Conservation (phyloP, 306 rosid genomes). For the Prunus mume region DNA sequence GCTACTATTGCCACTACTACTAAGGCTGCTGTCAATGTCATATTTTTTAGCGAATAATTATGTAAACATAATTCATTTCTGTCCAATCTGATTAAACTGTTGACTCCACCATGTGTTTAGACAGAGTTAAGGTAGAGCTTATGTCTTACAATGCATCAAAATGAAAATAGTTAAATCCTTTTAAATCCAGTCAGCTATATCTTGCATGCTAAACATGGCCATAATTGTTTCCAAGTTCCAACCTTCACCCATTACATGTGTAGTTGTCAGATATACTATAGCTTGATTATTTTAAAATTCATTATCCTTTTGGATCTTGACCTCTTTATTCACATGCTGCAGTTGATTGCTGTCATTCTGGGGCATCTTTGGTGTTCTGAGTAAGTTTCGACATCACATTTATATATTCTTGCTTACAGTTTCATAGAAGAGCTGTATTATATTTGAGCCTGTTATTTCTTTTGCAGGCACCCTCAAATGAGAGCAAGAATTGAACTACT, state of each 20-base stretch:
- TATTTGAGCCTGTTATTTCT: slow-evolving; percentile 15
- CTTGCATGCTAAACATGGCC: no score
- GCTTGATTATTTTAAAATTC: neutral
- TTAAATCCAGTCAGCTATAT: neutral
- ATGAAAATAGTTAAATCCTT: neutral
- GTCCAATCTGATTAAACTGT: neutral
- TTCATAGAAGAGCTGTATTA: slow-evolving; percentile 12
- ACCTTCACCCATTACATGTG: neutral
- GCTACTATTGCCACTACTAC: neutral
- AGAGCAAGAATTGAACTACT: slow-evolving; percentile 86
- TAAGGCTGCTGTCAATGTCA: neutral
- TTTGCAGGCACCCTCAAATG: slow-evolving; percentile 71
- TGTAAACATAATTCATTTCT: neutral
- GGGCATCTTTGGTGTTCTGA: slow-evolving; percentile 95
- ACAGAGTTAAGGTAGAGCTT: neutral
- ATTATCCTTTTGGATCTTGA: slow-evolving; percentile 11
- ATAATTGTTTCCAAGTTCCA: neutral
- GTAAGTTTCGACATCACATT: slow-evolving; percentile 44
- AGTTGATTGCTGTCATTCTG: slow-evolving; percentile 84
- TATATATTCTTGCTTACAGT: neutral
- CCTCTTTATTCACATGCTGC: slow-evolving; percentile 38
- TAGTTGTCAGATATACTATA: neutral
- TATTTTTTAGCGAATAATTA: neutral
- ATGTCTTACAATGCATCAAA: neutral
- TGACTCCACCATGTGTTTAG: neutral